Percentiles rank a stretch among this genome's conserved stretches.
These are phyloP conservation scores for Penicillium robsamsonii DNA, from an alignment of 495 filamentous ascomycete species.

Conservation along the genomic window DNA sequence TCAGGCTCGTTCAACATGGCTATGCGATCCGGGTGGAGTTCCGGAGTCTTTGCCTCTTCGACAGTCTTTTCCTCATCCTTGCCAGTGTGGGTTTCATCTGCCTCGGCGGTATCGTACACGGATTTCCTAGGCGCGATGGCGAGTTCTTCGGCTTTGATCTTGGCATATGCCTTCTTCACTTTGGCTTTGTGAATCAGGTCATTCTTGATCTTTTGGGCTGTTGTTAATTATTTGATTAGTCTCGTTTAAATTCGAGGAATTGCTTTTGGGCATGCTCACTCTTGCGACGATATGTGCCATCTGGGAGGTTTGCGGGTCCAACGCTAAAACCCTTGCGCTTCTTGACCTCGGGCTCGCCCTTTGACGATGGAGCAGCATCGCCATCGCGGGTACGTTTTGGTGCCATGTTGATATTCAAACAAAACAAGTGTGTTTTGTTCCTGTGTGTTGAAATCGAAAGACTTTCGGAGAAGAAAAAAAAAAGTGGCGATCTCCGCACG, in stretches of 20 bases:
- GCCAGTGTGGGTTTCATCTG: conserved; percentile 21
- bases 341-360: conserved; percentile 47
- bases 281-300: conserved; percentile 89
- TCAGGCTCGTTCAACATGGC: conserved; percentile 60
- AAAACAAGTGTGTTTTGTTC: not conserved
- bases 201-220: conserved; percentile 90
- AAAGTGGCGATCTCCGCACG: conserved; percentile 24
- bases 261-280: conserved; percentile 46
- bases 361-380: conserved; percentile 30
- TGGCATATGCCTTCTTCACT: conserved; percentile 88
- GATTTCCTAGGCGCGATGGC: conserved; percentile 32
- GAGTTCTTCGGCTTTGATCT: conserved; percentile 67
- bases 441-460: not conserved
- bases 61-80: conserved; percentile 19
- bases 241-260: not conserved
- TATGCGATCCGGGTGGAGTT: conserved; percentile 71
- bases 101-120: conserved; percentile 32
- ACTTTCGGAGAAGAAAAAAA: conserved; percentile 22
- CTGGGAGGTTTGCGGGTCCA: conserved; percentile 88
- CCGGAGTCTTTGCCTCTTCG: conserved; percentile 38
- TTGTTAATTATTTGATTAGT: conserved; percentile 11
- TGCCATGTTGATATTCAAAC: conserved; percentile 40
- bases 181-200: conserved; percentile 91
- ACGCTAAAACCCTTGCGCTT: conserved; percentile 70
- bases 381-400: conserved; percentile 60